Base-by-base conservation (phyloP, 169 alveolate species). In the Plasmodium ovale region DNA sequence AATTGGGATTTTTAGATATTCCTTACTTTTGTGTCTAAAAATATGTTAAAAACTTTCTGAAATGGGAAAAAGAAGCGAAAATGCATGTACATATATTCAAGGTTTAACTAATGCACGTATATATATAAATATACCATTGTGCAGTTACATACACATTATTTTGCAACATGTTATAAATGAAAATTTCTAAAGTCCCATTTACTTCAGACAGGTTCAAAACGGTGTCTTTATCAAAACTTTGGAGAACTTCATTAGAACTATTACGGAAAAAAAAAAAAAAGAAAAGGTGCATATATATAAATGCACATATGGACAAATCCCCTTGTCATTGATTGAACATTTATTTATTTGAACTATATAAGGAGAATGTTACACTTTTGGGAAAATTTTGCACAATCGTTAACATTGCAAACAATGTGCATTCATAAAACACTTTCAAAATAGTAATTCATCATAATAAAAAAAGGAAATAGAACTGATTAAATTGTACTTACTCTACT, bases 1-100 rank as follows among this genome's bases (percentile, higher is more conserved):
- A 6, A 10, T 49, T 14, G 37, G 3, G 35, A 16, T 37, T 19
- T 5, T 51, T 19, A 16, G 25, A 64, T 42, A 56, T 79, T 64
- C 64, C 72, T 79, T 79, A 79, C 89, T 49, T 29, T 79, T 16
- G 77, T 79, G 51, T 79, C 89, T 79, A 79, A 64, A 64, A 79
- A 79, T 44, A 79, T 79, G 79, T 64, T 79, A 79, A 79, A 79
- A 47, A 64, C 69, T 4, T 79, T 79, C 89, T 79, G 82, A 49
- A 79, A 65, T 23, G 39, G 47, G 47, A 54, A 79, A 73, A 73
- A 60, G 21, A 47, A 25, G 60, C 27, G 35, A 60, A 60, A 53
- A 74, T 37, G n/a, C n/a, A 49, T 74, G 21, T 47, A 27, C 31
- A 47, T 4, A 27, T 27, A n/a, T n/a, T n/a, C n/a, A n/a, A n/a